Evolutionary conservation across 768 basidiomycete genomes (phyloP).

Genomic region (Hypholoma sublateritium): DNA sequence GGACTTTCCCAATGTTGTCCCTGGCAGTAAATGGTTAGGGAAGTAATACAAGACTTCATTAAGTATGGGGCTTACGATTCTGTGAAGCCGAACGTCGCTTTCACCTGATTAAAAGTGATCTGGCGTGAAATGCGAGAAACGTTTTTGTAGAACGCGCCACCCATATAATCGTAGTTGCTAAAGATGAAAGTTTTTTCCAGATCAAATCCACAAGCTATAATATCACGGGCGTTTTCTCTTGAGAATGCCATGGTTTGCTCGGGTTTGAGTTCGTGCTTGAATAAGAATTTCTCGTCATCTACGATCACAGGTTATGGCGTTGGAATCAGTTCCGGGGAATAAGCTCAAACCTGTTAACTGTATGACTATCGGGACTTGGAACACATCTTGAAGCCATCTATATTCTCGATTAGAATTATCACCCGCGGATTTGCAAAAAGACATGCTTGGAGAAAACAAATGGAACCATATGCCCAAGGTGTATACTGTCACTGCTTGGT

Average conservation of each 20-base stretch:
- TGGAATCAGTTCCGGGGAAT: neutral
- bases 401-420: neutral
- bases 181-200: conserved; percentile 95
- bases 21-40: conserved; percentile 37
- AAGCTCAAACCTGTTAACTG: conserved; percentile 80
- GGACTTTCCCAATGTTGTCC: conserved; percentile 97
- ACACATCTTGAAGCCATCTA: conserved; percentile 97
- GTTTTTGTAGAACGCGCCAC: conserved; percentile 93
- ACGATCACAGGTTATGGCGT: neutral
- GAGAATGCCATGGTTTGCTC: conserved; percentile 86
- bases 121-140: conserved; percentile 90
- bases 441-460: conserved; percentile 95
- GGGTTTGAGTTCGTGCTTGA: conserved; percentile 91
- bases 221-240: conserved; percentile 87
- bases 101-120: conserved; percentile 91
- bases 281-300: conserved; percentile 99
- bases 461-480: conserved; percentile 96
- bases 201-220: conserved; percentile 95
- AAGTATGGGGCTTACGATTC: conserved; percentile 73
- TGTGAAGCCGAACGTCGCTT: conserved; percentile 94
- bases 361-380: conserved; percentile 90
- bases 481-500: conserved; percentile 95
- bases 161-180: conserved; percentile 86
- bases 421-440: neutral
- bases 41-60: neutral